These are phyloP conservation scores for Spatholobus suberectus DNA, from an alignment of 306 rosid species.

Conservation along the genomic window DNA sequence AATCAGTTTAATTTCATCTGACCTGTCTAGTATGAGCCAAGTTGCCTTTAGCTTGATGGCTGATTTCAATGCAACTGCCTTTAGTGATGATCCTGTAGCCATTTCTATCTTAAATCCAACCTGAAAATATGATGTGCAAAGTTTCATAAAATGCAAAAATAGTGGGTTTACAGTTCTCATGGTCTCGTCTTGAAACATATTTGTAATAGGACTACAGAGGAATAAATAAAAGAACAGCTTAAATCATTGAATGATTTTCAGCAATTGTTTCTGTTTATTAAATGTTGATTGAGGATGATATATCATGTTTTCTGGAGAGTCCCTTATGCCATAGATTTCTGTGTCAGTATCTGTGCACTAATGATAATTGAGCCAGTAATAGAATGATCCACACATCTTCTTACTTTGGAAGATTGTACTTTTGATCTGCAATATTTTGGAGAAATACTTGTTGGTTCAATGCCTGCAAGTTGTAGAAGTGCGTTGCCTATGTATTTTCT, in stretches of 20 bases:
- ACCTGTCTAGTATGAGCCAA: conserved; percentile 89
- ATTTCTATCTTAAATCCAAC: conserved; percentile 55
- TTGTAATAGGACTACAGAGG: neutral
- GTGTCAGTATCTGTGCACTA: too few relatives aligned
- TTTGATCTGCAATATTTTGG: too few relatives aligned
- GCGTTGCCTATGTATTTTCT: too few relatives aligned
- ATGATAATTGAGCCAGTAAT: too few relatives aligned
- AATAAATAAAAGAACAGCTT: neutral
- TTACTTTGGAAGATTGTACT: neutral
- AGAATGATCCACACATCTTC: too few relatives aligned
- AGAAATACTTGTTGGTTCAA: too few relatives aligned
- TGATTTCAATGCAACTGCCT: conserved; percentile 57
- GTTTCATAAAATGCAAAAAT: conserved; percentile 14
- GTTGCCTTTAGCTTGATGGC: conserved; percentile 60
- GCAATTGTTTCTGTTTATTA: neutral
- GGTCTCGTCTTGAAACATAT: conserved; percentile 1
- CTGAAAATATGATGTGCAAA: conserved; percentile 50
- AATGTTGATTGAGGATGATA: too few relatives aligned
- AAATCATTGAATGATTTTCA: neutral
- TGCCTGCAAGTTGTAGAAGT: too few relatives aligned
- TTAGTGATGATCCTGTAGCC: conserved; percentile 59
- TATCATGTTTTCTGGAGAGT: too few relatives aligned
- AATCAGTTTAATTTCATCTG: conserved; percentile 31
- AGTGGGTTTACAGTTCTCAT: neutral
- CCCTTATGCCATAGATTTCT: too few relatives aligned